These are phyloP conservation scores for Cutaneotrichosporon cutaneum DNA, from an alignment of 1,284 basidiomycete genomes.

Conservation along the genomic window DNA sequence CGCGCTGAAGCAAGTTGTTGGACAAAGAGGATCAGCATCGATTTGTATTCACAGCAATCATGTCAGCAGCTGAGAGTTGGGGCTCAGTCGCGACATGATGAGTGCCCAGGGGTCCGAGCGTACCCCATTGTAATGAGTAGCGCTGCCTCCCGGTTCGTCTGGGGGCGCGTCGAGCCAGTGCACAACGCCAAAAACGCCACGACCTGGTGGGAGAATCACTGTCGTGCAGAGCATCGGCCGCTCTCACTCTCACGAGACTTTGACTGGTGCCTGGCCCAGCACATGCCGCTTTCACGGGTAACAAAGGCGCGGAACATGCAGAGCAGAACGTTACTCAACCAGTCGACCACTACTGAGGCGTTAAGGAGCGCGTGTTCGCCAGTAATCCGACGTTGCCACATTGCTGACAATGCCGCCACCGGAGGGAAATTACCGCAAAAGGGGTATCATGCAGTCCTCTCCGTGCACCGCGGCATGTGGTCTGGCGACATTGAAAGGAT, in stretches of 20 bases:
- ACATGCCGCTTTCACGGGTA: no score
- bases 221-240: no score
- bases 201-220: neutral
- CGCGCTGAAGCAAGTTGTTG: no score
- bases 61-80: neutral
- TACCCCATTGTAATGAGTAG: neutral
- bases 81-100: neutral
- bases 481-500: neutral
- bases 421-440: neutral
- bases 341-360: no score
- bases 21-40: neutral
- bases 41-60: no score
- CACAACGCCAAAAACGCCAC: neutral
- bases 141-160: neutral
- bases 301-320: no score
- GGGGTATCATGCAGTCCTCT: neutral
- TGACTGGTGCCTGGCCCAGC: no score
- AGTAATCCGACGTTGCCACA: no score
- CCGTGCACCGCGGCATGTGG: neutral
- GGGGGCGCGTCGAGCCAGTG: neutral
- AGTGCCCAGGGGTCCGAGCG: neutral
- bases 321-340: no score
- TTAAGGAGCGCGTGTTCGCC: no score
- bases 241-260: no score
- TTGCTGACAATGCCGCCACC: neutral